Evolutionary conservation across 495 filamentous ascomycete genomes (phyloP).

Genomic region (Aspergillus steynii): DNA sequence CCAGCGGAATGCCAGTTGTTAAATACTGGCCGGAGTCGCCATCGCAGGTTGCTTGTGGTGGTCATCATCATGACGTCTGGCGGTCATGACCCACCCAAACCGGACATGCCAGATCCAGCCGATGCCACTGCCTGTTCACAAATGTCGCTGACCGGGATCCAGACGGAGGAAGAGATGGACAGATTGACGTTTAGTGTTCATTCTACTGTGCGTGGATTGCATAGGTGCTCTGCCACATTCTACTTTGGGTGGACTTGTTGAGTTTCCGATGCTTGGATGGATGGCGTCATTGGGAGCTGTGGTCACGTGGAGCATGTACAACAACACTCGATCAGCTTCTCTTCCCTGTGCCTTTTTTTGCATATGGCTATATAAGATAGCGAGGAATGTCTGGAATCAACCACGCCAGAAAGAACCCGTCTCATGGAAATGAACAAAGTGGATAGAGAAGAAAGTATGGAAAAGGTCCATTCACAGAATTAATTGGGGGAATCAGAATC

Average conservation of each 20-base stretch:
- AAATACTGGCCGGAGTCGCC: background rate
- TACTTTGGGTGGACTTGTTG: too few relatives aligned
- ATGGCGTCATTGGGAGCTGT: background rate
- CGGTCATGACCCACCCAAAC: background rate
- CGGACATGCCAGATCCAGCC: background rate
- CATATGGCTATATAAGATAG: background rate
- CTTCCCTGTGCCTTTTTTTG: background rate
- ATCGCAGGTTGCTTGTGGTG: background rate
- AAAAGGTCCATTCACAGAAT: constrained; percentile 12
- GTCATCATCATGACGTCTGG: background rate
- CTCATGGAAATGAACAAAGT: background rate
- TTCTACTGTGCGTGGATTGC: too few relatives aligned
- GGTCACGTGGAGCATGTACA: background rate
- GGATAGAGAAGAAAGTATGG: background rate
- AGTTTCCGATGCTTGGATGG: background rate
- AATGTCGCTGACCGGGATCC: background rate
- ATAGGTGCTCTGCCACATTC: too few relatives aligned
- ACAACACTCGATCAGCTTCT: too few relatives aligned
- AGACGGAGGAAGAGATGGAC: background rate
- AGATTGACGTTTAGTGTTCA: background rate
- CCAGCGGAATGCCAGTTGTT: background rate
- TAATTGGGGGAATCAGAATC: constrained; percentile 13
- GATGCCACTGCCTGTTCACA: too few relatives aligned
- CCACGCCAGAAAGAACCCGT: background rate
- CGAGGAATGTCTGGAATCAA: background rate